Evolutionary conservation across 371 early-diverging fungal genomes (phyloP).

Genomic region (Funneliformis caledonium): DNA sequence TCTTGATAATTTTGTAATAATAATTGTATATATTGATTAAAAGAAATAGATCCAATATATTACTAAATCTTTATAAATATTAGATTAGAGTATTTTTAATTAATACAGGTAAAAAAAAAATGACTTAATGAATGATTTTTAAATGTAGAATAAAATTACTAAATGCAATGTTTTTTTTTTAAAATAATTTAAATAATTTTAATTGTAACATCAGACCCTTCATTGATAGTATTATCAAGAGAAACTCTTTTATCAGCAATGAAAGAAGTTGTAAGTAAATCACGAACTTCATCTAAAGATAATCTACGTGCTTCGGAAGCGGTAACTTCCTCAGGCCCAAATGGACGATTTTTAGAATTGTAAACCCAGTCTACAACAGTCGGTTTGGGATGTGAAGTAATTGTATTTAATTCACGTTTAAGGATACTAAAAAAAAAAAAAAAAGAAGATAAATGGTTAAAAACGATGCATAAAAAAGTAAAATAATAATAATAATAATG

Average conservation of each 20-base stretch:
- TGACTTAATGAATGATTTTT: too few relatives aligned
- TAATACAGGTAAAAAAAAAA: too few relatives aligned
- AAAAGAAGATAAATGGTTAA: not conserved
- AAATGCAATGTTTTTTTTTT: too few relatives aligned
- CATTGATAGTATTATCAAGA: too few relatives aligned
- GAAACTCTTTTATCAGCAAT: not conserved
- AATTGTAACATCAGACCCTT: too few relatives aligned
- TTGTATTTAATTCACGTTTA: constrained; percentile 33
- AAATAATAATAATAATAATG: not conserved
- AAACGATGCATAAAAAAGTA: not conserved
- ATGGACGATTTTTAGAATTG: constrained; percentile 27
- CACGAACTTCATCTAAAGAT: constrained; percentile 4
- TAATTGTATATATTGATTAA: too few relatives aligned
- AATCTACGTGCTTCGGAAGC: constrained; percentile 20
- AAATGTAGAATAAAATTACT: too few relatives aligned
- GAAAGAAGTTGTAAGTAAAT: not conserved
- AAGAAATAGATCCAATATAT: too few relatives aligned
- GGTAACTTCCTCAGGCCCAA: constrained; percentile 3
- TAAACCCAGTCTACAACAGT: constrained; percentile 36
- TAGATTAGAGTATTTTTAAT: too few relatives aligned
- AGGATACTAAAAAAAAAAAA: constrained; percentile 22
- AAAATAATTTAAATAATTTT: too few relatives aligned
- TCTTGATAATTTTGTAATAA: too few relatives aligned
- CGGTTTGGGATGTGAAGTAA: constrained; percentile 24
- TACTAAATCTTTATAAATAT: too few relatives aligned